Base-by-base conservation (phyloP, 2,329 filamentous ascomycete genomes). In the Monosporascus sp. region DNA sequence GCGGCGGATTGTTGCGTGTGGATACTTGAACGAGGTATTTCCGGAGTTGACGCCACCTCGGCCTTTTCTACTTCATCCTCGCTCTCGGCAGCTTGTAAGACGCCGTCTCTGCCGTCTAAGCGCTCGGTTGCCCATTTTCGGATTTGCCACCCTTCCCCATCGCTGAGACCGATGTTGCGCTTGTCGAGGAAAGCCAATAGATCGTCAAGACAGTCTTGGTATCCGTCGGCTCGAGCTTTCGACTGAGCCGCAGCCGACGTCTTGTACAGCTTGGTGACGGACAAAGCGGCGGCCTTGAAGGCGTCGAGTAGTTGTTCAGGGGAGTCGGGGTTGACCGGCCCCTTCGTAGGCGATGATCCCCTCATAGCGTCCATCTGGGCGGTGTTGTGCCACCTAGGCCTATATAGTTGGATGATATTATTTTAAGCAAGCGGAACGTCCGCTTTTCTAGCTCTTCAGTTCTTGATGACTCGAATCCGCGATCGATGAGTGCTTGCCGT, bases 191-290 rank as follows among this genome's bases (percentile, higher is more conserved):
- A 95, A 17, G 79, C 73, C n/a, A 97, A 75, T 5, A 99, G 76
- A 61, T 97, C 93, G 59, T 97, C 91, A 38, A 99, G 76, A 38
- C 92, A 95, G 67, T 97, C 92, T 69, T 97, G 92, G 64, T 97
- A 97, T 26, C 94, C 94, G 40, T 92, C 87, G 49, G 83, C 75
- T 49, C 90, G 85, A 47, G 91, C 85, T 64, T 86, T 86, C 49
- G 86, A 80, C 68, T 94, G 86, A 48, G 90, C 88, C 34, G 85
- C 79, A 14, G 90, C 87, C 3, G 93, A 93, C 40, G 87, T 92
- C 73, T 96, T 97, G 76, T 97, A 97, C 16, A 99, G 85, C 66
- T 95, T 96, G 48, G 94, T 97, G 52, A 97, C 92, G 6, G 91
- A 96, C 36, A 97, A 80, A 20, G 94, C 94, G 36, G 94, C 94